phyloP scores from a whole-genome alignment of 2,329 filamentous ascomycete genomes.

The Xylaria digitata region DNA sequence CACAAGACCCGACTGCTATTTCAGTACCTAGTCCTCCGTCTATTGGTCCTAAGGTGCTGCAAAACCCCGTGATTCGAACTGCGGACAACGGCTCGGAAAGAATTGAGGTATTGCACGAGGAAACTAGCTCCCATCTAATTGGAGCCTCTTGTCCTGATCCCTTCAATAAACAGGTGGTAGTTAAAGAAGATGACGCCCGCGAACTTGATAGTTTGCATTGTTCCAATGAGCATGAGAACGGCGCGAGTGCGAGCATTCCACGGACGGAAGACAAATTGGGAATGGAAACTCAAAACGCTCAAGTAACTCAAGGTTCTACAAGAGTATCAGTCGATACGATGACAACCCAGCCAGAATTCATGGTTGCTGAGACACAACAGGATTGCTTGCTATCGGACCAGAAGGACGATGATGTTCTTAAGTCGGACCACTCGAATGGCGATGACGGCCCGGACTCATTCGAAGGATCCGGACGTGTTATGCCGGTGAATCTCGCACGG shows the following conservation, averaged over 20 bases:
- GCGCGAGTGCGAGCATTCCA: background rate
- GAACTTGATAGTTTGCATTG: background rate
- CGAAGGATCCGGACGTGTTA: conserved; percentile 47
- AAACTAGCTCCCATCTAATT: background rate
- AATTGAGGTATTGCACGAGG: background rate
- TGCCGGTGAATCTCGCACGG: conserved; percentile 45
- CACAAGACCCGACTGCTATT: background rate
- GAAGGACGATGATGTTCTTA: conserved; percentile 3
- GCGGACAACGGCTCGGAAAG: background rate
- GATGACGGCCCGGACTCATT: conserved; percentile 44
- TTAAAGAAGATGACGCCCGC: background rate
- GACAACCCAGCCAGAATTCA: background rate
- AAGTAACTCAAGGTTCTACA: background rate
- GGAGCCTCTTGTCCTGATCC: background rate
- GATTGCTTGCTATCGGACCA: background rate
- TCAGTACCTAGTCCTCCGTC: background rate
- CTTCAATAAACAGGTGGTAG: background rate
- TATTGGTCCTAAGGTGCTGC: background rate
- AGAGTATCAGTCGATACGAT: background rate
- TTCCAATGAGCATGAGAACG: background rate
- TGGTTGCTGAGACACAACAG: background rate
- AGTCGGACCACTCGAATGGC: conserved; percentile 16
- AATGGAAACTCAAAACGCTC: background rate
- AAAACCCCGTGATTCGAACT: background rate
- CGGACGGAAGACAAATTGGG: background rate